Percentiles rank a stretch among this genome's conserved stretches.
Evolutionary conservation across 83 land plant species (phyloP).

Genomic region (Thuja plicata): DNA sequence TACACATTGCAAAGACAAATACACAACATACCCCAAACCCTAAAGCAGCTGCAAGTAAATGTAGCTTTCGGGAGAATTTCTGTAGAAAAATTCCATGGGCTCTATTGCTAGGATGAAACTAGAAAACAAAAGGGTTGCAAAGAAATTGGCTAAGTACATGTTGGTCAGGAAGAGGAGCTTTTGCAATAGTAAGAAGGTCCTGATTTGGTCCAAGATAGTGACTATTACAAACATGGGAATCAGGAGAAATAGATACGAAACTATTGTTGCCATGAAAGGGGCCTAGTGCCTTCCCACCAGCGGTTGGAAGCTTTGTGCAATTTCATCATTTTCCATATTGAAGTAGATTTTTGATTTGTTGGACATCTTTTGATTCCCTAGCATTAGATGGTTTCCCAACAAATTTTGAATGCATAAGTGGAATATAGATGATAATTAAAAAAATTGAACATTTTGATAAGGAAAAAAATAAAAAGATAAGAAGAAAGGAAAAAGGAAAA

Average conservation of each 20-base stretch:
- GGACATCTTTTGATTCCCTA: constrained; percentile 15
- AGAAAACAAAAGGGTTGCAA: constrained; percentile 23
- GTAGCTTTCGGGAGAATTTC: neutral
- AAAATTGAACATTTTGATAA: too few relatives aligned
- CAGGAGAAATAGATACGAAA: constrained; percentile 23
- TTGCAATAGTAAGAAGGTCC: constrained; percentile 28
- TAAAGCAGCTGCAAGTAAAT: constrained; percentile 28
- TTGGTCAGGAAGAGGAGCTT: constrained; percentile 28
- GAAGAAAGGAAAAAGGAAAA: too few relatives aligned
- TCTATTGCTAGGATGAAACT: constrained; percentile 23
- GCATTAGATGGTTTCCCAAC: constrained; percentile 24
- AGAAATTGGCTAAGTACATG: constrained; percentile 33
- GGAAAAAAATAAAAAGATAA: too few relatives aligned
- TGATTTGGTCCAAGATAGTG: constrained; percentile 24
- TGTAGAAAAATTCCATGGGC: constrained; percentile 35
- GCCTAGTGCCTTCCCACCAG: constrained; percentile 28
- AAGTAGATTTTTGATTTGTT: constrained; percentile 25
- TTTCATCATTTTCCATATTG: constrained; percentile 26
- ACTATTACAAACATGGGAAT: constrained; percentile 28
- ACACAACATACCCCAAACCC: constrained; percentile 20
- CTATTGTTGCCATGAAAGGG: constrained; percentile 28
- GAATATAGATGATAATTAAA: too few relatives aligned
- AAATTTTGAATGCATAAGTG: too few relatives aligned
- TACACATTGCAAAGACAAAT: constrained; percentile 13
- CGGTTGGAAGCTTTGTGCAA: constrained; percentile 25